Conservation (phyloP, 2,329 filamentous ascomycete genomes). For the Aureobasidium subglaciale region DNA sequence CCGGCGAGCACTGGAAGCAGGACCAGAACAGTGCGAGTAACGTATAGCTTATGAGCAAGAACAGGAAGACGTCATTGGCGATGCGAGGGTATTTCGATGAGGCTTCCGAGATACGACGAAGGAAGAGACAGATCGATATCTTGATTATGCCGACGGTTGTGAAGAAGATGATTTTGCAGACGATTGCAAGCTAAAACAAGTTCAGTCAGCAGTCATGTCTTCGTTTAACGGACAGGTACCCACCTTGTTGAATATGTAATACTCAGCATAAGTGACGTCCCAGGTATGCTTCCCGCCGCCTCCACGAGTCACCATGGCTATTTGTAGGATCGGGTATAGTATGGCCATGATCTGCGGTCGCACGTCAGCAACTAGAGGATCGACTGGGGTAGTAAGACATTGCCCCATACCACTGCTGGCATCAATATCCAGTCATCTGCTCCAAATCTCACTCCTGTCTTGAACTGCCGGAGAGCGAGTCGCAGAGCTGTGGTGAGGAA, state of each 20-base stretch:
- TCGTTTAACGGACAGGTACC: background rate
- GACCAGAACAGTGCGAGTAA: constrained; percentile 7
- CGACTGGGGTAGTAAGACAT: background rate
- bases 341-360: background rate
- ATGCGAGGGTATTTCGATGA: background rate
- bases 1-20: constrained; percentile 1
- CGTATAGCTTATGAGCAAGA: constrained; percentile 3
- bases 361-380: background rate
- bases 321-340: background rate
- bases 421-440: constrained; percentile 1
- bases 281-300: constrained; percentile 3
- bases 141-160: constrained; percentile 12
- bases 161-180: constrained; percentile 12
- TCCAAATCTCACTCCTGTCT: background rate
- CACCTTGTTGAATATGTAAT: constrained; percentile 8
- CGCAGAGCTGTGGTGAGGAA: background rate
- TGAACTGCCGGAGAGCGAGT: background rate
- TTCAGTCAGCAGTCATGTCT: background rate
- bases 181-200: background rate
- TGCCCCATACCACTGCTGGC: background rate
- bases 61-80: constrained; percentile 7
- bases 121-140: constrained; percentile 9
- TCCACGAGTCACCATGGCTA: background rate
- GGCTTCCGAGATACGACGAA: constrained; percentile 5
- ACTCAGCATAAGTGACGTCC: constrained; percentile 10